Evolutionary conservation across 148 eudicot genomes (phyloP).

Genomic region (Salicornia ramosissima): DNA sequence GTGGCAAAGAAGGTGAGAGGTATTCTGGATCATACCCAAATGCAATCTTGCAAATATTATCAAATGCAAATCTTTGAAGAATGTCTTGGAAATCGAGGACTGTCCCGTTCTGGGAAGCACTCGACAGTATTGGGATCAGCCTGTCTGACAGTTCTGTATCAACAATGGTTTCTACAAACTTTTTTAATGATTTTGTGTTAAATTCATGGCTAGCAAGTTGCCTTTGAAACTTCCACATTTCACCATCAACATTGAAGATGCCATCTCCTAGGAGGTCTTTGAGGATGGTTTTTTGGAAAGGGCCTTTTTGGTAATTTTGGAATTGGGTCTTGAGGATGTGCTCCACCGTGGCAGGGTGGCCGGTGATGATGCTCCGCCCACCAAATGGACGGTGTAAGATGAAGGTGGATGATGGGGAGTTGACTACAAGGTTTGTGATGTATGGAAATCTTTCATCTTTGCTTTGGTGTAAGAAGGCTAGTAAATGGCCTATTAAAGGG

Average conservation of each 20-base stretch:
- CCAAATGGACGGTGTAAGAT: slow-evolving; percentile 18
- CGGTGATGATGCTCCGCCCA: not conserved
- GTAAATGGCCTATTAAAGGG: slow-evolving; percentile 19
- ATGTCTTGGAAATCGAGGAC: slow-evolving; percentile 28
- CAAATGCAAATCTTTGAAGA: slow-evolving; percentile 28
- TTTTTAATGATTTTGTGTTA: slow-evolving; percentile 31
- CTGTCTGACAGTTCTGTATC: slow-evolving; percentile 33
- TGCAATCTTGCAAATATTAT: slow-evolving; percentile 29
- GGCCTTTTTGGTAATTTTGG: slow-evolving; percentile 31
- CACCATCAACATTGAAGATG: slow-evolving; percentile 37
- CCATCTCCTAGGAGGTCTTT: slow-evolving; percentile 40
- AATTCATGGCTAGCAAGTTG: slow-evolving; percentile 34
- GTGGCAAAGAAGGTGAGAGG: slow-evolving; percentile 27
- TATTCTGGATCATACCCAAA: slow-evolving; percentile 40
- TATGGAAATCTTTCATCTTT: slow-evolving; percentile 10
- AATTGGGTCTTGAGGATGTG: slow-evolving; percentile 24
- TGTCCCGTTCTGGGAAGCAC: slow-evolving; percentile 18
- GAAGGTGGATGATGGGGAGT: slow-evolving; percentile 17
- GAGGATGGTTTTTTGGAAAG: not conserved
- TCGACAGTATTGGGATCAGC: slow-evolving; percentile 27
- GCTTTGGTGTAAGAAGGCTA: slow-evolving; percentile 12
- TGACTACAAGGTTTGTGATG: not conserved
- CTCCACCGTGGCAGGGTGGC: no score
- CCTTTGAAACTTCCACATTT: slow-evolving; percentile 46
- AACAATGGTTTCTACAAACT: slow-evolving; percentile 37